Conservation (phyloP, 2,329 filamentous ascomycete species). For the Hortaea werneckii region DNA sequence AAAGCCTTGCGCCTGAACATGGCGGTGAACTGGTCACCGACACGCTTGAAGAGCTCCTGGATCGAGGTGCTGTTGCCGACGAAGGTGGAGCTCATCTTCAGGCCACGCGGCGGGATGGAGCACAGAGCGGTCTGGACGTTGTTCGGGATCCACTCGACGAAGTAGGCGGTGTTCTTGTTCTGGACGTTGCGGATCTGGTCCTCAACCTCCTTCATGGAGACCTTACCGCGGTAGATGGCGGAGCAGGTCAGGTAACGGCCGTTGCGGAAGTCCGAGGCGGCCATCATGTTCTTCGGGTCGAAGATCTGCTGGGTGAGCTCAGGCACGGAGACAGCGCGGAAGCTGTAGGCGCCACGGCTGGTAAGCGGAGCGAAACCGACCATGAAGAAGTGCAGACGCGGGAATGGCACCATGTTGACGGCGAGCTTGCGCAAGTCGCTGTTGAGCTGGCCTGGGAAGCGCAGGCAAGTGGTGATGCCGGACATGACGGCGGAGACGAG, state of each 20-base stretch:
- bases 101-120: conserved; percentile 92
- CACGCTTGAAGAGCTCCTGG: conserved; percentile 99
- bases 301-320: conserved; percentile 99
- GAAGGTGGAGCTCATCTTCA: conserved; percentile 99
- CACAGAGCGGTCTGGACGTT: conserved; percentile 99
- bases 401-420: conserved; percentile 99
- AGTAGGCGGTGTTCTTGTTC: conserved; percentile 99
- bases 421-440: conserved; percentile 98
- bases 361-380: conserved; percentile 98
- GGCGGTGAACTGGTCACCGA: conserved; percentile 98
- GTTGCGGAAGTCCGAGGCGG: conserved; percentile 98
- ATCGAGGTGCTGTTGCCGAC: conserved; percentile 99
- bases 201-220: conserved; percentile 99
- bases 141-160: conserved; percentile 99
- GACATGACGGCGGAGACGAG: conserved; percentile 99
- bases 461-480: conserved; percentile 93
- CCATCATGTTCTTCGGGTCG: conserved; percentile 99
- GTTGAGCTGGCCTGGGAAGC: conserved; percentile 99
- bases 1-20: conserved; percentile 99
- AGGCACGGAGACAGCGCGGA: conserved; percentile 94
- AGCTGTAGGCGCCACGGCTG: conserved; percentile 81
- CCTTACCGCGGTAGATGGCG: conserved; percentile 99
- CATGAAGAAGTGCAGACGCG: conserved; percentile 99
- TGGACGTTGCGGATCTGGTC: conserved; percentile 99
- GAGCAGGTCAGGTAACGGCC: conserved; percentile 99